phyloP scores from a whole-genome alignment of 495 filamentous ascomycete species.

The Aeminium ludgeri region DNA sequence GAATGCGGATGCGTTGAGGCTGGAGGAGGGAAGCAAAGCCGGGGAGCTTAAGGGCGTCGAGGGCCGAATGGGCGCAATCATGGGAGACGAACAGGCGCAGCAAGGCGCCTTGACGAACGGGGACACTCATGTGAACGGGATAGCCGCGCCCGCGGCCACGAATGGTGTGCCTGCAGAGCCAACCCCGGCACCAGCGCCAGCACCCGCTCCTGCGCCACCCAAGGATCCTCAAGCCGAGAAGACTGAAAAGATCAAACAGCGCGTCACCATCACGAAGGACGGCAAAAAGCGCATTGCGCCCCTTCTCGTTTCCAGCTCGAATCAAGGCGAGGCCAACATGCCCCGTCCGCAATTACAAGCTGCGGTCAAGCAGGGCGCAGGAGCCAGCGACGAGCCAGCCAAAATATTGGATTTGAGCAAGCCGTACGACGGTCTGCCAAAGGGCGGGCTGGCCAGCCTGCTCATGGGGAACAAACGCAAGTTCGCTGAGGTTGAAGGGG shows the following conservation, averaged over 20 bases:
- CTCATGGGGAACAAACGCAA: conserved; percentile 89
- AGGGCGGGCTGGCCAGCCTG: conserved; percentile 70
- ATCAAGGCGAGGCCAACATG: conserved; percentile 67
- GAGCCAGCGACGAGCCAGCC: conserved; percentile 40
- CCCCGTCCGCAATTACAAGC: conserved; percentile 71
- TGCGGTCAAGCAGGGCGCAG: conserved; percentile 38
- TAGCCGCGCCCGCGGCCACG: conserved; percentile 14
- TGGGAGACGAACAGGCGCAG: conserved; percentile 50
- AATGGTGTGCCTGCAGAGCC: conserved; percentile 27
- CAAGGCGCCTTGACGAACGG: conserved; percentile 16
- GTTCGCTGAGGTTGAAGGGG: conserved; percentile 45
- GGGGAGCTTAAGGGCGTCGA: conserved; percentile 78
- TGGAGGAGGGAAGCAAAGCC: conserved; percentile 84
- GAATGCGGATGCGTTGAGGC: conserved; percentile 64
- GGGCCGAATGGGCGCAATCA: conserved; percentile 89
- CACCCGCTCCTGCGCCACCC: conserved; percentile 3
- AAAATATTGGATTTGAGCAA: conserved; percentile 82
- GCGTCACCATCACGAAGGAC: conserved; percentile 89
- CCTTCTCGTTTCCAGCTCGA: conserved; percentile 71
- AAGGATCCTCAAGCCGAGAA: conserved; percentile 43
- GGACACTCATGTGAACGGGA: conserved; percentile 20
- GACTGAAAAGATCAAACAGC: conserved; percentile 66
- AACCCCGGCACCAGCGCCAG: conserved; percentile 6
- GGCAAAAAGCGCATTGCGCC: conserved; percentile 92
- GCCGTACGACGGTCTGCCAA: conserved; percentile 83